Conservation (phyloP, 2,329 filamentous ascomycete species). For the Meredithiella fracta region DNA sequence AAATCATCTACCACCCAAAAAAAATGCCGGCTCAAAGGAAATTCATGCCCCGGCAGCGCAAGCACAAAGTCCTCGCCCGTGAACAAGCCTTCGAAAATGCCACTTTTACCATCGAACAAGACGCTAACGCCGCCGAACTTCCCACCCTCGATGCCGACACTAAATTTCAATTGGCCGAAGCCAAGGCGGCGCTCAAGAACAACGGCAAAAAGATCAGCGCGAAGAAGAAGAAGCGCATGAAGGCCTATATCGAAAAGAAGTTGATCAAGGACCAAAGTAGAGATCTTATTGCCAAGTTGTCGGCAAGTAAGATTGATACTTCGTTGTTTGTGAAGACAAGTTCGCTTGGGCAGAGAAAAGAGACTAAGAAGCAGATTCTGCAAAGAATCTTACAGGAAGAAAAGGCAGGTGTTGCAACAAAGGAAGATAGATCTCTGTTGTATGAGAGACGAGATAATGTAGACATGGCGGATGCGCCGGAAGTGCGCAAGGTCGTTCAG, state of each 20-base stretch:
- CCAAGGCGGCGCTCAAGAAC: slow-evolving; percentile 38
- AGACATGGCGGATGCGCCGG: slow-evolving; percentile 2
- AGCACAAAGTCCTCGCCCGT: slow-evolving; percentile 52
- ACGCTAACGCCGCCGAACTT: slow-evolving; percentile 24
- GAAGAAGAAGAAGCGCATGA: slow-evolving; percentile 50
- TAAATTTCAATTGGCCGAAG: slow-evolving; percentile 33
- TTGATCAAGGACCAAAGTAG: slow-evolving; percentile 85
- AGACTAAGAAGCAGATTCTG: slow-evolving; percentile 55
- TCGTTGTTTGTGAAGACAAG: slow-evolving; percentile 63
- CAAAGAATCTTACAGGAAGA: slow-evolving; percentile 47
- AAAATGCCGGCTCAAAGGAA: slow-evolving; percentile 17
- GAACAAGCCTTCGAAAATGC: slow-evolving; percentile 32
- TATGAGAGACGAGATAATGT: slow-evolving; percentile 25
- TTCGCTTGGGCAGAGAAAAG: slow-evolving; percentile 53
- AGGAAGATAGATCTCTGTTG: slow-evolving; percentile 34
- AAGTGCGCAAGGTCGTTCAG: slow-evolving; percentile 13
- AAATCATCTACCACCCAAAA: background rate
- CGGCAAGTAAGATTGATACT: slow-evolving; percentile 64
- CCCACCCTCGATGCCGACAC: slow-evolving; percentile 23
- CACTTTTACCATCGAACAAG: slow-evolving; percentile 18
- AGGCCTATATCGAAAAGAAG: slow-evolving; percentile 71
- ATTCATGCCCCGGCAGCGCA: slow-evolving; percentile 48
- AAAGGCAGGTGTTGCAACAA: slow-evolving; percentile 43
- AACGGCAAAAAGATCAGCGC: slow-evolving; percentile 42
- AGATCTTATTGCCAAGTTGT: slow-evolving; percentile 67